phyloP scores from a whole-genome alignment of 768 basidiomycete genomes.

The Dacryopinax primogenitus region DNA sequence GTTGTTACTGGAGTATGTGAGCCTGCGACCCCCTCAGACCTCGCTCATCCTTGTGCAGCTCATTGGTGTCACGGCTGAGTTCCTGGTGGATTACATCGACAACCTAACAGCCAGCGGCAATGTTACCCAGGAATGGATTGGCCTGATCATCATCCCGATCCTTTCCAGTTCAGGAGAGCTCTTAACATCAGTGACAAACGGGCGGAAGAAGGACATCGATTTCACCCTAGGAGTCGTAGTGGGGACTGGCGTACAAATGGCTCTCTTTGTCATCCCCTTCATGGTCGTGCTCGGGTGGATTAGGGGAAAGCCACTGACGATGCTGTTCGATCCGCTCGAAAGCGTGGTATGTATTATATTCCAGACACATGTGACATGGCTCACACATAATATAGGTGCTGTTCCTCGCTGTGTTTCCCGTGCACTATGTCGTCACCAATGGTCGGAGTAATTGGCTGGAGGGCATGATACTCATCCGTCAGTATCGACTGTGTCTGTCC shows the following conservation, averaged over 20 bases:
- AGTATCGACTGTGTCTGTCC: conserved; percentile 22
- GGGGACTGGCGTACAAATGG: conserved; percentile 44
- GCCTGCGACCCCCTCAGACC: neutral
- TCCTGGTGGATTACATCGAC: conserved; percentile 67
- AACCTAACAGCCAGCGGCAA: conserved; percentile 45
- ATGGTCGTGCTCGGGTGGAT: conserved; percentile 70
- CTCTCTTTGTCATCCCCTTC: conserved; percentile 74
- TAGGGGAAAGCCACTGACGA: conserved; percentile 60
- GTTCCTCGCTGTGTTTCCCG: conserved; percentile 44
- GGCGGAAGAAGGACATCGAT: conserved; percentile 73
- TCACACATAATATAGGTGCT: conserved; percentile 20
- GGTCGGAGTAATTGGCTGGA: conserved; percentile 80
- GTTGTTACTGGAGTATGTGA: conserved; percentile 49
- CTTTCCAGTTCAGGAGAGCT: conserved; percentile 90
- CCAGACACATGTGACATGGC: conserved; percentile 10
- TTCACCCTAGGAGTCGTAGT: conserved; percentile 83
- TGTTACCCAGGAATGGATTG: conserved; percentile 73
- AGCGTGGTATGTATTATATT: conserved; percentile 43
- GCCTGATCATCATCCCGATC: conserved; percentile 80
- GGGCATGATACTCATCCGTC: conserved; percentile 64
- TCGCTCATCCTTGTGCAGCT: conserved; percentile 25
- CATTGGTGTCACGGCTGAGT: conserved; percentile 49
- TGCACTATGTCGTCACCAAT: conserved; percentile 69
- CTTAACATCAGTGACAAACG: conserved; percentile 80
- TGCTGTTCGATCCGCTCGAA: conserved; percentile 85